Evolutionary conservation across 441 rosid genomes (phyloP).

Genomic region (Syzygium malaccense): DNA sequence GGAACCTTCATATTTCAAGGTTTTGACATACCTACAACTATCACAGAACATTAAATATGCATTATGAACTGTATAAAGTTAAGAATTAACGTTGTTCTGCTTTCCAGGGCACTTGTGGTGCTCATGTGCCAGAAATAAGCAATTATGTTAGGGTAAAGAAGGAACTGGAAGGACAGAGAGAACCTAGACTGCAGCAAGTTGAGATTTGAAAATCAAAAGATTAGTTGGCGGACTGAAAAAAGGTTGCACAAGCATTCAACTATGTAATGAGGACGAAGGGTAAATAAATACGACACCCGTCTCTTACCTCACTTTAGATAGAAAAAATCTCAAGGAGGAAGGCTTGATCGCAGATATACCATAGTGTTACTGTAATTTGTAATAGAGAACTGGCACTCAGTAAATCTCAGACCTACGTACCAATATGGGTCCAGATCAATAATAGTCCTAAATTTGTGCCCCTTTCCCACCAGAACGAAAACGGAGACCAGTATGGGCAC

Average conservation of each 20-base stretch:
- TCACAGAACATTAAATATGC: background rate
- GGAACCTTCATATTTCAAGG: background rate
- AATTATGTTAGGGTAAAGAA: background rate
- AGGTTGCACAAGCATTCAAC: background rate
- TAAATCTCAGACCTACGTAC: no score
- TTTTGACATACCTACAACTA: background rate
- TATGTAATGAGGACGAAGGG: background rate
- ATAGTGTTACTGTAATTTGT: background rate
- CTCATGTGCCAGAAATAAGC: background rate
- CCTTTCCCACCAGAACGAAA: background rate
- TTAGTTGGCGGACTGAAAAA: background rate
- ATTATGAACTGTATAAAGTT: background rate
- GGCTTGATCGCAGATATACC: background rate
- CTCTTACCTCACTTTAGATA: background rate
- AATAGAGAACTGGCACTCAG: background rate
- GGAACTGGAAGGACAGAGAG: background rate
- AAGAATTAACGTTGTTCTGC: background rate
- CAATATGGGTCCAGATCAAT: background rate
- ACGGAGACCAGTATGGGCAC: background rate
- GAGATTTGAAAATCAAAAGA: background rate
- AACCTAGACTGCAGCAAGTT: background rate
- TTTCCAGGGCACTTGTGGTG: background rate
- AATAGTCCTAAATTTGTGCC: background rate
- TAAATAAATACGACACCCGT: background rate
- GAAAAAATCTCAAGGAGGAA: background rate